phyloP scores from a whole-genome alignment of 306 rosid genomes.

The Abrus pulchellus region DNA sequence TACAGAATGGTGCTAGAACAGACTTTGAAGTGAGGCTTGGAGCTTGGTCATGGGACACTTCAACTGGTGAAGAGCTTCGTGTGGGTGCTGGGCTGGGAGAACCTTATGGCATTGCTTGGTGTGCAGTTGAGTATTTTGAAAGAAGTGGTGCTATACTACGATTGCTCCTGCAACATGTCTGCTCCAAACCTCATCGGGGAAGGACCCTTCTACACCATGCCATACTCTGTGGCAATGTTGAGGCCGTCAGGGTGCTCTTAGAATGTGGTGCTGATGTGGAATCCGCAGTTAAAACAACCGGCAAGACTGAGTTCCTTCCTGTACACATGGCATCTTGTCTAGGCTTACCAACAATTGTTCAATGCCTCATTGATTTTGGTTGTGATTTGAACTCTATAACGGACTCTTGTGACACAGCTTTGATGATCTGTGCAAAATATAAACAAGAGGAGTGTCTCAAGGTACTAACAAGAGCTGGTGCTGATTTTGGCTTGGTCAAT shows the following conservation, averaged over 20 bases:
- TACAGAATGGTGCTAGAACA: slow-evolving; percentile 72
- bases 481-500: slow-evolving; percentile 85
- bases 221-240: slow-evolving; percentile 77
- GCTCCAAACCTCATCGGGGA: slow-evolving; percentile 62
- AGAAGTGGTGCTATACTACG: slow-evolving; percentile 74
- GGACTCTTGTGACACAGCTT: slow-evolving; percentile 78
- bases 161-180: slow-evolving; percentile 68
- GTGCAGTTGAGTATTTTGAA: slow-evolving; percentile 97
- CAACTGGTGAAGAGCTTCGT: slow-evolving; percentile 88
- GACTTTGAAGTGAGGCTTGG: slow-evolving; percentile 75
- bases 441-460: slow-evolving; percentile 75
- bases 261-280: slow-evolving; percentile 72
- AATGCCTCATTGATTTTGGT: slow-evolving; percentile 76
- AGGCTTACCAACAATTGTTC: slow-evolving; percentile 67
- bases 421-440: slow-evolving; percentile 77
- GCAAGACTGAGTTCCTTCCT: slow-evolving; percentile 67
- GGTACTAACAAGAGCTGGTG: slow-evolving; percentile 70
- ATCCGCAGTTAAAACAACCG: slow-evolving; percentile 66
- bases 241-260: slow-evolving; percentile 70
- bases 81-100: slow-evolving; percentile 98
- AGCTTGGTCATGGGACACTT: slow-evolving; percentile 95
- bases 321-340: slow-evolving; percentile 90
- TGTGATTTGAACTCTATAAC: slow-evolving; percentile 77
- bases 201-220: slow-evolving; percentile 93
- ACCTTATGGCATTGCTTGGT: slow-evolving; percentile 83